Evolutionary conservation across 306 rosid genomes (phyloP).

Genomic region (Carpinus viminea): DNA sequence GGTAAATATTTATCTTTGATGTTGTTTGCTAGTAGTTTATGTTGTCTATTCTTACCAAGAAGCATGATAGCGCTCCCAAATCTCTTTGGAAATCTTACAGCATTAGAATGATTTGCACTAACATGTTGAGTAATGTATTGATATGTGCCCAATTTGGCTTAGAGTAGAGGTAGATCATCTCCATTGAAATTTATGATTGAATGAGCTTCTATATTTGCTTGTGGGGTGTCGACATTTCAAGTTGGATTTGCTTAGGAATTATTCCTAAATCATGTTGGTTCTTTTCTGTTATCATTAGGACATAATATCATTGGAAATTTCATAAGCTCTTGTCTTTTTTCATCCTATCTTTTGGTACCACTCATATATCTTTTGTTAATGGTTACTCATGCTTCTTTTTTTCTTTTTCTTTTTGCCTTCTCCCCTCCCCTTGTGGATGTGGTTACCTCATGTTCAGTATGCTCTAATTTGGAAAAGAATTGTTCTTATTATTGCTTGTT

Average conservation of each 20-base stretch:
- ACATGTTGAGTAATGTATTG: background rate
- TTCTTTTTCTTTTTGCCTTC: background rate
- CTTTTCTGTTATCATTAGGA: background rate
- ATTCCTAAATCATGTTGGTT: background rate
- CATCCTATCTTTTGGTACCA: background rate
- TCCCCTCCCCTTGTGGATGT: background rate
- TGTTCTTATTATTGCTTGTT: slow-evolving; percentile 5
- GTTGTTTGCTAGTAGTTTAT: slow-evolving; percentile 8
- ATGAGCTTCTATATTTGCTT: background rate
- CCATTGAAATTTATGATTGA: background rate
- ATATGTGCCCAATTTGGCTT: background rate
- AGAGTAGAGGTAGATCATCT: slow-evolving; percentile 9
- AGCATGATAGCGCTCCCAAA: background rate
- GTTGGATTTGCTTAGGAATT: background rate
- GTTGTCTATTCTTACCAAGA: slow-evolving; percentile 1
- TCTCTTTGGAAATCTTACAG: background rate
- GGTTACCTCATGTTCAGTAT: background rate
- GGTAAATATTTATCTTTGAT: slow-evolving; percentile 47
- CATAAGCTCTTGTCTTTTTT: background rate
- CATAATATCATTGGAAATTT: background rate
- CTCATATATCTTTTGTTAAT: background rate
- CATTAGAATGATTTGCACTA: background rate
- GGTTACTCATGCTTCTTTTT: background rate
- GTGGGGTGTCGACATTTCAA: slow-evolving; percentile 4
- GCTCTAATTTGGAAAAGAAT: background rate